Conservation (phyloP, 208 protist species). For the Leptomonas pyrrhocoris region DNA sequence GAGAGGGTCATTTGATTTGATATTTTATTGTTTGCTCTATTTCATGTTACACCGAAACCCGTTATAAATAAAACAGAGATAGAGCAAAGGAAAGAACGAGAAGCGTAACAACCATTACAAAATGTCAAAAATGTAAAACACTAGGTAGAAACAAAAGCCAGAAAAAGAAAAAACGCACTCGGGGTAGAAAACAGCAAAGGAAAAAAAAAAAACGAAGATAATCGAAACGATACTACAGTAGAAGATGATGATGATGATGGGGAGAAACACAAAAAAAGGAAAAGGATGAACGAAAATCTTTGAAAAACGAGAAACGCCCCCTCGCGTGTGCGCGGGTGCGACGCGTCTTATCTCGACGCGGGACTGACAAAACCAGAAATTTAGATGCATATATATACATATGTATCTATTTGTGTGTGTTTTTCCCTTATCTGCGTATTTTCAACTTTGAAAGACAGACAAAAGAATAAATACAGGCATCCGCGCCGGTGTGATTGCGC, state of each 20-base stretch:
- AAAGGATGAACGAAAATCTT: constrained; percentile 20
- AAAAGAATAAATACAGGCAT: too few relatives aligned
- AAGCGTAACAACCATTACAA: too few relatives aligned
- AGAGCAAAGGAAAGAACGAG: constrained; percentile 9
- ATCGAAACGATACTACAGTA: neutral
- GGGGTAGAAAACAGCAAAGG: neutral
- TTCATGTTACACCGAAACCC: too few relatives aligned
- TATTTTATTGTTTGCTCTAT: too few relatives aligned
- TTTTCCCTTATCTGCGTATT: too few relatives aligned
- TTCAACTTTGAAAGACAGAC: too few relatives aligned
- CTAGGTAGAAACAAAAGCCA: constrained; percentile 5
- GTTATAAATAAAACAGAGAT: neutral
- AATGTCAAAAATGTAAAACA: neutral
- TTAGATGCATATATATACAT: constrained; percentile 9
- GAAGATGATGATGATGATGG: too few relatives aligned
- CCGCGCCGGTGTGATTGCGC: too few relatives aligned
- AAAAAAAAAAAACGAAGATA: constrained; percentile 1
- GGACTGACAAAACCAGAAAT: neutral
- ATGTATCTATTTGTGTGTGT: too few relatives aligned
- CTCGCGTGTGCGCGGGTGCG: too few relatives aligned
- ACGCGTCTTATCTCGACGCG: neutral
- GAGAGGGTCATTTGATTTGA: too few relatives aligned
- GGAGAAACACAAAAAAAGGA: constrained; percentile 2
- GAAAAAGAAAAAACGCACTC: constrained; percentile 13
- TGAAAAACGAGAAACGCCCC: too few relatives aligned